Evolutionary conservation across 2,329 filamentous ascomycete species (phyloP), one percentile per base, ranked within the genome.

Genomic region (Trichoderma endophyticum): DNA sequence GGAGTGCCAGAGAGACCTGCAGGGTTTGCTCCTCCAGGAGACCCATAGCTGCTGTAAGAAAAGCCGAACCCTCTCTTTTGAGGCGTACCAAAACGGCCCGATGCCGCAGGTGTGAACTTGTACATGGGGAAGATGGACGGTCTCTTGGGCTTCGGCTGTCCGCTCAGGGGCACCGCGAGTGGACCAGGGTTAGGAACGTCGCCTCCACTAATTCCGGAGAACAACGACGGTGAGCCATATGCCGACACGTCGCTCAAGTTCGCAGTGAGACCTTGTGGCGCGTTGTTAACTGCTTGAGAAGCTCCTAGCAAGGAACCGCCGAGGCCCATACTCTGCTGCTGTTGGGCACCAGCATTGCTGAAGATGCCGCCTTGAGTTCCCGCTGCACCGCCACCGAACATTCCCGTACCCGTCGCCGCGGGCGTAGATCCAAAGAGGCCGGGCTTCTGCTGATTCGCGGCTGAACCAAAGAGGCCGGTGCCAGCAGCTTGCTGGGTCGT

Each of bases 31-130:
- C 86, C 91, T 71, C 86, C 91, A 6, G 95, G 94, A 1, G 92
- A 95, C 59, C 93, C 94, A 77, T 97, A 97, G 3, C 91, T 94
- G 75, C 94, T 97, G 82, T 98, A 98, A 2, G 92, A 94, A 80
- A 98, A 97, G 3, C 95, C 95, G 79, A 93, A 98, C 6, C 93
- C 94, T 71, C 92, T 89, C 83, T 94, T 95, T 76, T 94, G 93
- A 0, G 95, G 94, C 0, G 94, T 97, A 34, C 91, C 88, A 71
- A 95, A 91, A 62, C 94, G 92, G 26, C 92, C 92, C 9, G 93
- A 91, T 39, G 93, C 93, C 61, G 90, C 89, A 0, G 94, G 93
- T 61, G 94, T 95, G 75, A 97, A 87, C 82, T 95, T 96, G 84
- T 95, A 94, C 79, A 96, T 90, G 3, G 94, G 94, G 69, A 97